Percentiles rank a stretch among this genome's conserved stretches.
phyloP scores from a whole-genome alignment of 495 filamentous ascomycete genomes.

The Glutinoglossum americanum region DNA sequence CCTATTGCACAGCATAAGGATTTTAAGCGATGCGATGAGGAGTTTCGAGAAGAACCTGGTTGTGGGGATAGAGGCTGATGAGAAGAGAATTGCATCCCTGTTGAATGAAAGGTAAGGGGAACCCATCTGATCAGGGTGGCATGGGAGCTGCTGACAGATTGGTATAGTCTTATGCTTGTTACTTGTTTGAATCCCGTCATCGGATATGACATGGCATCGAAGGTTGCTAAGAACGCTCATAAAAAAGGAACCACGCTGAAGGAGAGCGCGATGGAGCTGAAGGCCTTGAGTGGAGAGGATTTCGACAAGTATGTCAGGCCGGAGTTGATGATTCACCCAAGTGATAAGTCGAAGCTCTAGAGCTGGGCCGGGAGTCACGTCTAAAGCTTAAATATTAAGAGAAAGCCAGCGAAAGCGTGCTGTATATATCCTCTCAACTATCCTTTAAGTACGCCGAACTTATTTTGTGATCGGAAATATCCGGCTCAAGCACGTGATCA shows the following conservation, averaged over 20 bases:
- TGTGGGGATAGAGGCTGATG: conserved; percentile 73
- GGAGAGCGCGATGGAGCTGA: conserved; percentile 80
- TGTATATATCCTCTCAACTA: no score
- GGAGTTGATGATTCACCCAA: conserved; percentile 91
- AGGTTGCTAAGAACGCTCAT: conserved; percentile 98
- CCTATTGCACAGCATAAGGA: conserved; percentile 69
- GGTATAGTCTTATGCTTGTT: conserved; percentile 73
- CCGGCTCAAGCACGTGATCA: neutral
- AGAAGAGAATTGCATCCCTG: conserved; percentile 66
- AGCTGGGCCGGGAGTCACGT: no score
- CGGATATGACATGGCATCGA: conserved; percentile 93
- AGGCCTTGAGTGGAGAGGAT: conserved; percentile 73
- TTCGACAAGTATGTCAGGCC: conserved; percentile 80
- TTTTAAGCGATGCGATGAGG: conserved; percentile 79
- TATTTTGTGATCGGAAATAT: neutral
- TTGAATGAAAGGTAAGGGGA: conserved; percentile 52
- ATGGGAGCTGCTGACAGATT: neutral
- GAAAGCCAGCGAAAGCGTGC: neutral
- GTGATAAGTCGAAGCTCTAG: conserved; percentile 12
- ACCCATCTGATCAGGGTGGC: neutral
- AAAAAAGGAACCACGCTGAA: conserved; percentile 93
- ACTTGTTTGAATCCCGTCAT: conserved; percentile 98
- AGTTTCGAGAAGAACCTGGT: conserved; percentile 90
- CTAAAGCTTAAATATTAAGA: neutral
- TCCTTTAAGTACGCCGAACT: no score